Conservation (phyloP, 2,329 filamentous ascomycete species). For the Penicillium sp. region DNA sequence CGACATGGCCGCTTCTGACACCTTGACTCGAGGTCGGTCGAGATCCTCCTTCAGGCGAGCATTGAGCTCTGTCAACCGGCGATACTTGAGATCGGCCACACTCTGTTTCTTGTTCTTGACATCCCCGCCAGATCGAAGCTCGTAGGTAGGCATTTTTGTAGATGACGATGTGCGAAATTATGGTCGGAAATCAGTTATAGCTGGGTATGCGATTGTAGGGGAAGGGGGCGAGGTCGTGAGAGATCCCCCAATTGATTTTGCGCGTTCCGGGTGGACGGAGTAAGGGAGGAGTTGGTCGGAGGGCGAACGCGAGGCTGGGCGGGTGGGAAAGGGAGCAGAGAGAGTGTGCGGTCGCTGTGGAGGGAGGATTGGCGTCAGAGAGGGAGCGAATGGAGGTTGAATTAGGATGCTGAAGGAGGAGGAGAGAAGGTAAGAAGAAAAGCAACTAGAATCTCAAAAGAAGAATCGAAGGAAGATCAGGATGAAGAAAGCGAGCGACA, state of each 20-base stretch:
- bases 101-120: slow-evolving; percentile 95
- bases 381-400: slow-evolving; percentile 23
- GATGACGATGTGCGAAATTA: slow-evolving; percentile 5
- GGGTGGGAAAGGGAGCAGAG: slow-evolving; percentile 10
- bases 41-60: slow-evolving; percentile 93
- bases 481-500: slow-evolving; percentile 15
- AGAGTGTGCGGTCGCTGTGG: slow-evolving; percentile 10
- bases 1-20: slow-evolving; percentile 90
- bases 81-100: slow-evolving; percentile 97
- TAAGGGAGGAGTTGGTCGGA: slow-evolving; percentile 16
- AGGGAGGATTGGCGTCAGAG: slow-evolving; percentile 13
- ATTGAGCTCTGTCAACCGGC: slow-evolving; percentile 95
- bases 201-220: slow-evolving; percentile 33
- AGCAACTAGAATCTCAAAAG: slow-evolving; percentile 17
- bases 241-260: slow-evolving; percentile 15
- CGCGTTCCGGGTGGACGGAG: slow-evolving; percentile 19
- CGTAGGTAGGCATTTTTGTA: slow-evolving; percentile 63
- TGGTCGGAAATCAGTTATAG: slow-evolving; percentile 29
- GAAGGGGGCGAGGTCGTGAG: slow-evolving; percentile 7
- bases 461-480: slow-evolving; percentile 25
- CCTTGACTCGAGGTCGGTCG: slow-evolving; percentile 91
- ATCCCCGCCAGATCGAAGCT: slow-evolving; percentile 68
- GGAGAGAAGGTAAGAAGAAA: slow-evolving; percentile 23
- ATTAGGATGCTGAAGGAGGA: slow-evolving; percentile 19
- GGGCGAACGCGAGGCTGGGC: slow-evolving; percentile 15